Base-by-base conservation (phyloP, 345 rosid genomes). In the Trapa incisa region DNA sequence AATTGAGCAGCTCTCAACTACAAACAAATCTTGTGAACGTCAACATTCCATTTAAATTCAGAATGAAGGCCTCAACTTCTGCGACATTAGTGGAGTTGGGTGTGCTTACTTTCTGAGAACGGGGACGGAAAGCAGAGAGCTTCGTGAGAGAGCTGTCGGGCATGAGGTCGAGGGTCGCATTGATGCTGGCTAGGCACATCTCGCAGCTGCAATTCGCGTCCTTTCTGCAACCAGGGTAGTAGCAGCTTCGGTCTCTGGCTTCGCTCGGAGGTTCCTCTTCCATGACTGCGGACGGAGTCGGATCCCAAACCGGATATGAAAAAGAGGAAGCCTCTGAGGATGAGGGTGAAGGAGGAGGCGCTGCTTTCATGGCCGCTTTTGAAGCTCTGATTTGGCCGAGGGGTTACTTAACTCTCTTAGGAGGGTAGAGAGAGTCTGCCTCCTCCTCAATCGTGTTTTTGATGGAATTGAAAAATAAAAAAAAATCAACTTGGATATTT, bases 121-220 rank as follows among this genome's bases (percentile, higher is more conserved):
- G 9, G 64, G 78, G 71, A 0, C 72, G 70, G 0, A 85, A 77
- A 61, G 74, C 62, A 17, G 85, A 86, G 73, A 87, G 75, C 75
- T 81, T 87, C 9, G 89, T 80, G 74, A 91, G 81, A 0, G 96
- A 86, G 73, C 81, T 94, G 8, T 45, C 29, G n/a, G 95, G 86
- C 88, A 86, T 82, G 72, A 94, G 97, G 63, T 94, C 99, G 47
- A 85, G 90, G 50, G 90, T 94, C 37, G 96, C 96, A 62, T 79
- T 87, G 84, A 94, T 86, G 80, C 96, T 89, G 16, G 82, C 89
- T 42, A 91, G 75, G 81, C 97, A 94, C 42, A 89, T 87, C 37
- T 85, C 80, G 69, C 99, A 94, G 71, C 68, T 76, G 80, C 97
- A 91, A 47, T 89, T 87, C 72, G 96, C 96, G 45, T 85, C 93